Evolutionary conservation across 2,329 filamentous ascomycete genomes (phyloP).

Genomic region (Colletotrichum theobromicola): DNA sequence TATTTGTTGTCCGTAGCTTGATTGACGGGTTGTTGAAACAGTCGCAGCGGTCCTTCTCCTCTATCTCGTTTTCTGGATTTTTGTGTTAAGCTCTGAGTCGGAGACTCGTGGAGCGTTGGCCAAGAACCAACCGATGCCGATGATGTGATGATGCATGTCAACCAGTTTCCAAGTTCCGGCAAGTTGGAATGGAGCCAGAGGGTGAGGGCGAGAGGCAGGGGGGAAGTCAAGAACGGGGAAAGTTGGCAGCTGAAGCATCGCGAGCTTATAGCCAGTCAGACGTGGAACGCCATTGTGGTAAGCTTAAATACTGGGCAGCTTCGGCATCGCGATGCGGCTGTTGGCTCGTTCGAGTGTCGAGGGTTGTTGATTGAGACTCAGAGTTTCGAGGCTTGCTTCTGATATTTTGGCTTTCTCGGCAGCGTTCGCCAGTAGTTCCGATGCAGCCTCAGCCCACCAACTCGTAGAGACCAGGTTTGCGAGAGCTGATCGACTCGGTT

Average conservation of each 20-base stretch:
- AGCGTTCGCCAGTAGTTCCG: neutral
- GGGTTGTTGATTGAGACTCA: neutral
- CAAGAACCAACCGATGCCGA: neutral
- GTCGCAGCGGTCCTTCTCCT: neutral
- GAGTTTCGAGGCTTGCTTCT: neutral
- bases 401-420: neutral
- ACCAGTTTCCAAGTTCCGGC: neutral
- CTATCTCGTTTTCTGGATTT: neutral
- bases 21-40: conserved; percentile 8
- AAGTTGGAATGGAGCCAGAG: neutral
- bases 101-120: neutral
- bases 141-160: neutral
- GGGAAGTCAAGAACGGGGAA: neutral
- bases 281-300: neutral
- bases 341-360: neutral
- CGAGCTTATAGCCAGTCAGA: neutral
- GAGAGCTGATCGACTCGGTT: neutral
- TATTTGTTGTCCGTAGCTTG: neutral
- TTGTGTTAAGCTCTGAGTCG: neutral
- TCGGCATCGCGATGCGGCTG: neutral
- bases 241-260: neutral
- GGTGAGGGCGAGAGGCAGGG: no score
- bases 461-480: neutral
- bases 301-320: neutral
- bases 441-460: neutral